phyloP scores from a whole-genome alignment of 108 stramenopile species.

The Epipyxis sp. region DNA sequence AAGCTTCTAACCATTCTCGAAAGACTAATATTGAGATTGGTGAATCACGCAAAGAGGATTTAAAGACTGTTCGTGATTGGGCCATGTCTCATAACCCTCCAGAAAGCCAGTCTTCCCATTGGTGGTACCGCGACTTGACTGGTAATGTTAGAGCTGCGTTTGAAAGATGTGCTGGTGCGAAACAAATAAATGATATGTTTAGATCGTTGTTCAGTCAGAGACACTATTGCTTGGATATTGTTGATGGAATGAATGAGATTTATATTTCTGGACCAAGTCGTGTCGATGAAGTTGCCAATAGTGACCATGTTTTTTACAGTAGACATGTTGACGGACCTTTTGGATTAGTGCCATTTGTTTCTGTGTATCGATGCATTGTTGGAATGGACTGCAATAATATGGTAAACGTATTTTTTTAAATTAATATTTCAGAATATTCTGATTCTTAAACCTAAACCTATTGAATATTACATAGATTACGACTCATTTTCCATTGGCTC shows the following conservation, averaged over 20 bases:
- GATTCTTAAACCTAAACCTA: background rate
- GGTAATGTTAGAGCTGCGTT: constrained; percentile 20
- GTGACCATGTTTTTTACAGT: constrained; percentile 48
- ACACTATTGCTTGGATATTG: constrained; percentile 25
- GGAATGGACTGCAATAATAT: constrained; percentile 37
- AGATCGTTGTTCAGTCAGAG: constrained; percentile 29
- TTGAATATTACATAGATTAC: background rate
- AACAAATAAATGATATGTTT: constrained; percentile 34
- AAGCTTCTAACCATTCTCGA: no score
- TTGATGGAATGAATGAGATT: constrained; percentile 53
- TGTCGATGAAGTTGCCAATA: constrained; percentile 18
- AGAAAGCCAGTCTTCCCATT: constrained; percentile 41
- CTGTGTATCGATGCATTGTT: constrained; percentile 48
- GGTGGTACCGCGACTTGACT: constrained; percentile 44
- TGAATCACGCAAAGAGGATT: constrained; percentile 20
- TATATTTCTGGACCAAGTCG: constrained; percentile 41
- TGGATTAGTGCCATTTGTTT: constrained; percentile 37
- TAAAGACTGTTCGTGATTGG: constrained; percentile 37
- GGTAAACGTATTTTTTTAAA: background rate
- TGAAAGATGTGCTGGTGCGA: constrained; percentile 18
- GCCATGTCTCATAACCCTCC: constrained; percentile 31
- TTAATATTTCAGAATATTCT: background rate
- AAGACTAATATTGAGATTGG: no score
- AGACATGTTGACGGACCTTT: constrained; percentile 51
- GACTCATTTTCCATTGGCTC: constrained; percentile 38